Conservation (phyloP, 345 rosid genomes). For the Psidium friedrichsthalianum region DNA sequence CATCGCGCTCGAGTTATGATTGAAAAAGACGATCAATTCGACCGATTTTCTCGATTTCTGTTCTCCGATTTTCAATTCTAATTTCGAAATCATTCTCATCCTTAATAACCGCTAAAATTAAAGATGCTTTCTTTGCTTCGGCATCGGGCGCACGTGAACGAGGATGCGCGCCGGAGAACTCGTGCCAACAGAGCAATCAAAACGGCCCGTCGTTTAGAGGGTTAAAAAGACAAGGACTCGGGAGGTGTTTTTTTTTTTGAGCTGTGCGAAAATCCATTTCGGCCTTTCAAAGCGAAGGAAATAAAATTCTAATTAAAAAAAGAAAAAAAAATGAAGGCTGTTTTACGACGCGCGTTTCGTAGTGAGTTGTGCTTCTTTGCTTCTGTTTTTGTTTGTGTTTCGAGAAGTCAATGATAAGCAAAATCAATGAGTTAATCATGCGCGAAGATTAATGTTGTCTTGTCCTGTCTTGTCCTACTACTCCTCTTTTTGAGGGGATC, state of each 20-base stretch:
- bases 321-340: neutral
- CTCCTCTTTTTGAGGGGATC: neutral
- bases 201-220: neutral
- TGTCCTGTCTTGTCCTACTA: neutral
- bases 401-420: neutral
- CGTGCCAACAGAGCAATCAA: neutral
- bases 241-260: neutral
- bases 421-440: neutral
- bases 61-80: no score
- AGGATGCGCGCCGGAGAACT: neutral
- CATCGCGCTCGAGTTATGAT: neutral
- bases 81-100: no score
- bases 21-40: neutral
- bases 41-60: no score
- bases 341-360: neutral
- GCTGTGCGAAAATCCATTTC: neutral
- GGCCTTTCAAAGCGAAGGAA: neutral
- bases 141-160: neutral
- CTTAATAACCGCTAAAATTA: no score
- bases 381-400: neutral
- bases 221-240: neutral
- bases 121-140: neutral
- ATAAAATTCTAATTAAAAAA: neutral
- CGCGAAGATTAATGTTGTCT: neutral
- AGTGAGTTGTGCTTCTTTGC: neutral